These are phyloP conservation scores for Medicago lupulina DNA, from an alignment of 306 rosid genomes.

Conservation along the genomic window DNA sequence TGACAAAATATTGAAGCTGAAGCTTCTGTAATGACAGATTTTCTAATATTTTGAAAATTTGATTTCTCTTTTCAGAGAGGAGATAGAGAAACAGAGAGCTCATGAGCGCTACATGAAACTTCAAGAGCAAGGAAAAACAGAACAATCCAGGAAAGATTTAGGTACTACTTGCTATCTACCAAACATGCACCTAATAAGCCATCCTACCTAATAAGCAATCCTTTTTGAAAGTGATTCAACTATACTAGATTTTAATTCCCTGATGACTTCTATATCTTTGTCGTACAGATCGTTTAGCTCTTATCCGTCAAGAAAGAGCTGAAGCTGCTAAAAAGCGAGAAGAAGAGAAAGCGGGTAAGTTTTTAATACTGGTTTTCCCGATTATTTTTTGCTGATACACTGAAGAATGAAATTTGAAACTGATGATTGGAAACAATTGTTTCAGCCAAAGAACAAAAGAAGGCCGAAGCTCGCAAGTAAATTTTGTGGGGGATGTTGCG, in stretches of 20 bases:
- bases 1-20: conserved; percentile 15
- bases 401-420: conserved; percentile 17
- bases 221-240: neutral
- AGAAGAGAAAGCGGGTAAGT: conserved; percentile 80
- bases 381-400: neutral
- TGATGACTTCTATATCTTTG: conserved; percentile 13
- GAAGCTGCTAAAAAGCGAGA: conserved; percentile 91
- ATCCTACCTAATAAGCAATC: neutral
- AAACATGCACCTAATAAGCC: neutral
- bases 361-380: neutral
- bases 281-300: conserved; percentile 75
- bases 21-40: conserved; percentile 2
- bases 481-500: conserved; percentile 13
- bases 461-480: conserved; percentile 78
- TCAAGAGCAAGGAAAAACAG: conserved; percentile 96
- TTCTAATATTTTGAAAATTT: conserved; percentile 8
- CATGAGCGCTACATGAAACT: conserved; percentile 86
- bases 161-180: conserved; percentile 52
- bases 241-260: neutral
- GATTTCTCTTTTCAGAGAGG: conserved; percentile 65
- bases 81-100: conserved; percentile 82
- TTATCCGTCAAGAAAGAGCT: conserved; percentile 83
- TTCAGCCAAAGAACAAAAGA: conserved; percentile 88
- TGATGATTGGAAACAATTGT: conserved; percentile 32
- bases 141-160: conserved; percentile 88